Evolutionary conservation across 768 basidiomycete genomes (phyloP).

Genomic region (Dentipellis sp.): DNA sequence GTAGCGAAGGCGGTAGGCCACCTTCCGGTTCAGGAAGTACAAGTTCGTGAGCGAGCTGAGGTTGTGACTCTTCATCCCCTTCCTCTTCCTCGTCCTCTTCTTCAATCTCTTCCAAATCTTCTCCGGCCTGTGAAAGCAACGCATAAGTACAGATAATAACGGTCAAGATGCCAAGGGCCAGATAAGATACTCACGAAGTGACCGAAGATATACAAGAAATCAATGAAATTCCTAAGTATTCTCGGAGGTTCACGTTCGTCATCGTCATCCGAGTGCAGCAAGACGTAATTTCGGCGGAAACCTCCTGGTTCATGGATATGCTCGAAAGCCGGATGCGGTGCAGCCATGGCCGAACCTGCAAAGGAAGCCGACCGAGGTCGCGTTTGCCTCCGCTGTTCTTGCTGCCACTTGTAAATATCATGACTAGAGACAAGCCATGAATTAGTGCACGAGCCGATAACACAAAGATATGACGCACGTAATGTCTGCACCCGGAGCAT

Average conservation of each 20-base stretch:
- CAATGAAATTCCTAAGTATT: constrained; percentile 79
- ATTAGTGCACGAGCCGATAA: constrained; percentile 11
- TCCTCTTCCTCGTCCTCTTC: constrained; percentile 44
- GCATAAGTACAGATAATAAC: neutral
- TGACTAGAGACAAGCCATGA: constrained; percentile 37
- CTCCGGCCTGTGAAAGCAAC: constrained; percentile 56
- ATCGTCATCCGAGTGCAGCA: constrained; percentile 53
- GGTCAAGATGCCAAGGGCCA: neutral
- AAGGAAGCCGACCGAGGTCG: constrained; percentile 68
- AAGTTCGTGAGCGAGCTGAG: neutral
- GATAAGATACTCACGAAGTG: constrained; percentile 67
- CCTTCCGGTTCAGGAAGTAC: neutral
- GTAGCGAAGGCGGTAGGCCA: constrained; percentile 3
- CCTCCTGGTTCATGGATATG: constrained; percentile 95
- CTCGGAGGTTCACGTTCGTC: constrained; percentile 39
- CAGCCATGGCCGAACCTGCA: constrained; percentile 39
- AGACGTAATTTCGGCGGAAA: constrained; percentile 83
- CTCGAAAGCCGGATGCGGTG: constrained; percentile 71
- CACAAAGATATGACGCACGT: constrained; percentile 52
- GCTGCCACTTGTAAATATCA: constrained; percentile 93
- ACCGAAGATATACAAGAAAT: constrained; percentile 91
- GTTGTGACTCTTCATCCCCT: constrained; percentile 19
- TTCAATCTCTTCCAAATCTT: constrained; percentile 69
- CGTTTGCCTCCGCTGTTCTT: constrained; percentile 51
- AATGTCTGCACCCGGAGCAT: constrained; percentile 82